Conservation (phyloP, 768 basidiomycete species). For the Leccinum longicurvipes region DNA sequence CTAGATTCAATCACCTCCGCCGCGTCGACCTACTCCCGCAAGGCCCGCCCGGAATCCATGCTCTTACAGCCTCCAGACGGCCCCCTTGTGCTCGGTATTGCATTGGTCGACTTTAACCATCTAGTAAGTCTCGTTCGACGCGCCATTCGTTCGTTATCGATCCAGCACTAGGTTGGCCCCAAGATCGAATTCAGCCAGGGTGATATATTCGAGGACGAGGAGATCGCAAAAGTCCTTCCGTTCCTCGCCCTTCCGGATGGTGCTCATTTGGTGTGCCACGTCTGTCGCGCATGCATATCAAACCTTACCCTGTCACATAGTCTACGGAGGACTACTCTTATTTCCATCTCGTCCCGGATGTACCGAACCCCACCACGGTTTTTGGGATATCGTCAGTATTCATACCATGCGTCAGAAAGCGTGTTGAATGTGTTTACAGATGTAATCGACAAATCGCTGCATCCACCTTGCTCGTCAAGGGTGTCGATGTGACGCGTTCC, state of each 20-base stretch:
- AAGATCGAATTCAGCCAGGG: conserved; percentile 82
- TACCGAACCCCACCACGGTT: conserved; percentile 71
- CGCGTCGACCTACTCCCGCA: conserved; percentile 53
- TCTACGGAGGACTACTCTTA: conserved; percentile 88
- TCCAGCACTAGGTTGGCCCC: conserved; percentile 71
- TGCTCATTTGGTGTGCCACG: conserved; percentile 71
- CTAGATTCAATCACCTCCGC: conserved; percentile 59
- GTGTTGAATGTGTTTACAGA: conserved; percentile 36
- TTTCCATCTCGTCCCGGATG: conserved; percentile 82
- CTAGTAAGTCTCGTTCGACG: conserved; percentile 48
- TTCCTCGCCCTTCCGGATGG: conserved; percentile 97
- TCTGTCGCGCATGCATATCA: conserved; percentile 2
- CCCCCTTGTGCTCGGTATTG: conserved; percentile 78
- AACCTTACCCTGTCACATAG: conserved; percentile 9
- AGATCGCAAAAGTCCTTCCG: conserved; percentile 80
- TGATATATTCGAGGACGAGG: conserved; percentile 80
- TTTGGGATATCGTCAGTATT: conserved; percentile 86
- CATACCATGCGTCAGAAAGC: background rate
- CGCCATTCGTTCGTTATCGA: conserved; percentile 12
- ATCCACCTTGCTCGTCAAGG: conserved; percentile 70
- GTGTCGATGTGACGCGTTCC: conserved; percentile 86
- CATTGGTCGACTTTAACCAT: conserved; percentile 95
- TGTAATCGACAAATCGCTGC: conserved; percentile 95
- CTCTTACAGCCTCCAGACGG: conserved; percentile 53
- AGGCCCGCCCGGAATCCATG: conserved; percentile 77